These are phyloP conservation scores for Didymella pomorum DNA, from an alignment of 2,329 filamentous ascomycete species.

Conservation along the genomic window DNA sequence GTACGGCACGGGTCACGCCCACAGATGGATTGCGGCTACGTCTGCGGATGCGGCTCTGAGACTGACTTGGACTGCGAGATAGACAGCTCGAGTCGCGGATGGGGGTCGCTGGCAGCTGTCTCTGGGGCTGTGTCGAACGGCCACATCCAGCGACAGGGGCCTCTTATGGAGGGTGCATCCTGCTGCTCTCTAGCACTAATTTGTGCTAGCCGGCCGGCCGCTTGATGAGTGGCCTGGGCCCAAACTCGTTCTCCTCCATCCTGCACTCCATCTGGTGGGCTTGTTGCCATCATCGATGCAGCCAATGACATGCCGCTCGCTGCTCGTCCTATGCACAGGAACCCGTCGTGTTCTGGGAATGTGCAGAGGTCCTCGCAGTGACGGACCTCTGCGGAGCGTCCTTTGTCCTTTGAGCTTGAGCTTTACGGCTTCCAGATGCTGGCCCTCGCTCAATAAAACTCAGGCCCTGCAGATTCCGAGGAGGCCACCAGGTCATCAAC, in stretches of 20 bases:
- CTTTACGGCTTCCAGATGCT: background rate
- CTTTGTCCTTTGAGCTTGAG: background rate
- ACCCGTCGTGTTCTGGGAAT: conserved; percentile 6
- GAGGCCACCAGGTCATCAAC: conserved; percentile 4
- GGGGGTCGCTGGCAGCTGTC: conserved; percentile 15
- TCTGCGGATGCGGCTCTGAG: conserved; percentile 22
- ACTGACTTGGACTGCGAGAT: conserved; percentile 18
- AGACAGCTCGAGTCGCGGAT: conserved; percentile 15
- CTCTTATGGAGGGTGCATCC: conserved; percentile 33
- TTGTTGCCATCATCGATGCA: conserved; percentile 15
- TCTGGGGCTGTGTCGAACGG: conserved; percentile 31
- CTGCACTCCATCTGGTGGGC: conserved; percentile 25
- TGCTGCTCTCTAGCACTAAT: conserved; percentile 35
- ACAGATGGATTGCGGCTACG: conserved; percentile 21
- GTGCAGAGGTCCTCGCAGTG: conserved; percentile 10
- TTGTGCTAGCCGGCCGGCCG: conserved; percentile 31
- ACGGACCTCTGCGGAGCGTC: no score
- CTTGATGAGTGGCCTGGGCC: conserved; percentile 27
- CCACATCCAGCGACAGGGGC: conserved; percentile 35
- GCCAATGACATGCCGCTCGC: conserved; percentile 19
- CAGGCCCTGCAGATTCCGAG: conserved; percentile 15
- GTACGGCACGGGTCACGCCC: conserved; percentile 17
- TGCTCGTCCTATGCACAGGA: conserved; percentile 12
- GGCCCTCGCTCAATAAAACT: conserved; percentile 14
- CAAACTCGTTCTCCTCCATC: conserved; percentile 30